Conservation (phyloP, 2,329 filamentous ascomycete species). For the Diaporthe velutina region DNA sequence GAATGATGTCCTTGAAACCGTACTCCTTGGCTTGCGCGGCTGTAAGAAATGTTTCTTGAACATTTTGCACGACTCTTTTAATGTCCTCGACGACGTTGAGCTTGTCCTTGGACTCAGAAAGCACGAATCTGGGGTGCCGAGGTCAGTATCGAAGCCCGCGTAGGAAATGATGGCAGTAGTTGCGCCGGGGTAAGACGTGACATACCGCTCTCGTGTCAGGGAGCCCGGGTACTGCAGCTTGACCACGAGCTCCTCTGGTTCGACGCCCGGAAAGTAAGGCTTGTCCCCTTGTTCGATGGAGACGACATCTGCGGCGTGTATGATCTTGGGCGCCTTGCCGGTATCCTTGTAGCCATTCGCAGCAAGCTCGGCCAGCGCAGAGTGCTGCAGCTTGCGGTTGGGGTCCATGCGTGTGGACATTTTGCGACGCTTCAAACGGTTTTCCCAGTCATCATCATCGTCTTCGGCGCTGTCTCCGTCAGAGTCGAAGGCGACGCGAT, state of each 20-base stretch:
- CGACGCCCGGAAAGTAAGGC: conserved; percentile 59
- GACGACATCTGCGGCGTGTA: conserved; percentile 71
- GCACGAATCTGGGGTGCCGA: conserved; percentile 69
- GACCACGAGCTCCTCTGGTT: conserved; percentile 69
- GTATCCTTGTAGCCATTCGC: conserved; percentile 41
- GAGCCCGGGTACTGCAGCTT: conserved; percentile 86
- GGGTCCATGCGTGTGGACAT: conserved; percentile 54
- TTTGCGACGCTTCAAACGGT: conserved; percentile 62
- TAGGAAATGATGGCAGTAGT: not conserved
- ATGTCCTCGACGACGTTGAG: conserved; percentile 84
- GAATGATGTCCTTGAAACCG: conserved; percentile 79
- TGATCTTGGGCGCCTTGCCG: conserved; percentile 61
- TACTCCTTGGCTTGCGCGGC: conserved; percentile 68
- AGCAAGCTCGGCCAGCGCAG: conserved; percentile 43
- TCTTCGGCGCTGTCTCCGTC: conserved; percentile 64
- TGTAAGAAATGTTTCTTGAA: conserved; percentile 83
- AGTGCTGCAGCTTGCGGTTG: conserved; percentile 60
- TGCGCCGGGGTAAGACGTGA: not conserved
- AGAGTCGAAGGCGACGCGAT: conserved; percentile 62
- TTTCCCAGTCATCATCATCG: conserved; percentile 66
- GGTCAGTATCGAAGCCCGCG: conserved; percentile 26
- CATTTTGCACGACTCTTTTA: conserved; percentile 75
- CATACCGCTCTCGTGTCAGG: conserved; percentile 49
- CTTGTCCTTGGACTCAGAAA: conserved; percentile 83
- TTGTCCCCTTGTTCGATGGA: conserved; percentile 64